Percentiles rank a stretch among this genome's conserved stretches.
phyloP scores from a whole-genome alignment of 768 basidiomycete genomes.

The Lactifluus volemus region DNA sequence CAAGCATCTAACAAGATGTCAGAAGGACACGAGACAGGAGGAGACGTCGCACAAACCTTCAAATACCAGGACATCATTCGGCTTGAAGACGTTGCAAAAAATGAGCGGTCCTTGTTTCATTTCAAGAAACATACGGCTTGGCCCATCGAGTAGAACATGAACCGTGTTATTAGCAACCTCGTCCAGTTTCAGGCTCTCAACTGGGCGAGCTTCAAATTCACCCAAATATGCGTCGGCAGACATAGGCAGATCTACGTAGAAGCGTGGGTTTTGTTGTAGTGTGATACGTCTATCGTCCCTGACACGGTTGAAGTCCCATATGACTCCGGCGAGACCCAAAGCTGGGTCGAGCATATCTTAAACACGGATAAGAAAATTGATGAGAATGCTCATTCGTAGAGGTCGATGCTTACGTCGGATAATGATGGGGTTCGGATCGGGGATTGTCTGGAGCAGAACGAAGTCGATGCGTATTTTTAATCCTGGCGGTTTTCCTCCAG shows the following conservation, averaged over 20 bases:
- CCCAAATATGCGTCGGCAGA: background rate
- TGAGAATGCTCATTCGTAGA: too few relatives aligned
- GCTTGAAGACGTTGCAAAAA: background rate
- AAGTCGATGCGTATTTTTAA: background rate
- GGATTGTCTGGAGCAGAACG: background rate
- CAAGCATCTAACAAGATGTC: background rate
- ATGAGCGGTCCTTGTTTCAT: background rate
- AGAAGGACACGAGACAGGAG: background rate
- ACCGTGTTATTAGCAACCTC: background rate
- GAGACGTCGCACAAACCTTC: background rate
- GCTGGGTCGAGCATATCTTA: background rate
- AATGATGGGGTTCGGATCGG: background rate
- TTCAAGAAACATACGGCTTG: constrained; percentile 1
- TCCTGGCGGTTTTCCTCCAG: background rate
- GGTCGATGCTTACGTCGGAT: background rate
- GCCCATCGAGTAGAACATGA: background rate
- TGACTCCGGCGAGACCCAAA: background rate
- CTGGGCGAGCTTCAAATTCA: background rate
- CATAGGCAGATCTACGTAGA: background rate
- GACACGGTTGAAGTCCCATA: background rate
- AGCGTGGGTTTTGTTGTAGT: constrained; percentile 1
- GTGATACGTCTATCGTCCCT: background rate
- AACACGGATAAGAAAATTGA: background rate
- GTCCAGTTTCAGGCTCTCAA: background rate
- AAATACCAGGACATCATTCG: background rate